Base-by-base conservation (phyloP, 768 basidiomycete genomes). In the Auriscalpium microsporum region DNA sequence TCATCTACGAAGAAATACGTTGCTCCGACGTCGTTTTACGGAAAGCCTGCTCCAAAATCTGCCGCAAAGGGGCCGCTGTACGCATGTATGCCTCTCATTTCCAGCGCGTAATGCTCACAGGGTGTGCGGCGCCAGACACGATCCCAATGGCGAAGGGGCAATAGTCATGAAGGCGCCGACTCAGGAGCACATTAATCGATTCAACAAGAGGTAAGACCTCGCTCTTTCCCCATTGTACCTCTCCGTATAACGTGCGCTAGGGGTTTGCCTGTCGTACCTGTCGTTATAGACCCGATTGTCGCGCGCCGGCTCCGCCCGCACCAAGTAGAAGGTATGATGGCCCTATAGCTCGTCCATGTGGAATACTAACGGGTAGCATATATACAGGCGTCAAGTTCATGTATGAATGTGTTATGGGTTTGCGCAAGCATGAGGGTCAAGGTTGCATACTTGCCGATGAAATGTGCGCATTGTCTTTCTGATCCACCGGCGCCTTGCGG, bases 401-500 rank as follows among this genome's bases (percentile, higher is more conserved):
- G 74, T 99, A 99, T 65, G 91, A 94, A 65, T 91, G 87, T 64
- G 88, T 94, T 16, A 97, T 97, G 93, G 94, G 94, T 10, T 73
- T 96, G 64, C 79, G 90, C 53, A 88, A 84, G 67, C 90, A 92
- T 58, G 92, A 94, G 68, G 89, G 92, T 1, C 83, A 90, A 65
- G 95, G 95, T 1, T 94, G 92, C 63, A 96, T 99, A 60, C 78
- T 99, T 36, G 96, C 95, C 2, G 96, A 99, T 69, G 96, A 98
- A 64, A 95, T 96, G 93, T 91, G 58, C 36, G 69, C 51, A 48
- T 11, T 21, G 36, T 28, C 48, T 19, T 57, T 42, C 38, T 52
- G 46, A 11, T 56, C 10, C 42, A 33, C 34, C 53, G 48, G 54
- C 53, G 8, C 47, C n/a, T 16, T 48, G 36, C 28, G 52, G 35